These are phyloP conservation scores for Russula foetens DNA, from an alignment of 768 basidiomycete genomes.

Conservation along the genomic window DNA sequence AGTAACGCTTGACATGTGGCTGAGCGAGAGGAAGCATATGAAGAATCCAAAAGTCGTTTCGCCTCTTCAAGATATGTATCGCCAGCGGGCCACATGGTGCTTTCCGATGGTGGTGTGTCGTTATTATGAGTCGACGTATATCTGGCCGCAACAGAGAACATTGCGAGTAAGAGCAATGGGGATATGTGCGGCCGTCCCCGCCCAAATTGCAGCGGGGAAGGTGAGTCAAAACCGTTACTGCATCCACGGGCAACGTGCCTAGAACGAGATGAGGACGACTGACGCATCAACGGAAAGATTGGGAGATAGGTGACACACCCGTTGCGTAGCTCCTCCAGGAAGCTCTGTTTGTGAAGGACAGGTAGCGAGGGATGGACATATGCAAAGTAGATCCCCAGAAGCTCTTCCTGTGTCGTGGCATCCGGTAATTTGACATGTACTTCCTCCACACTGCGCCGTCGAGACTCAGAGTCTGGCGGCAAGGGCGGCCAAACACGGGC, in stretches of 20 bases:
- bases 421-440: slow-evolving; percentile 45
- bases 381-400: slow-evolving; percentile 71
- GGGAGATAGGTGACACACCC: slow-evolving; percentile 26
- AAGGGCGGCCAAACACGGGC: slow-evolving; percentile 84
- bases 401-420: slow-evolving; percentile 49
- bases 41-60: slow-evolving; percentile 53
- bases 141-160: slow-evolving; percentile 78
- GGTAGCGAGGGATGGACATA: slow-evolving; percentile 78
- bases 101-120: slow-evolving; percentile 34
- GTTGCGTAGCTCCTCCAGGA: slow-evolving; percentile 48
- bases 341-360: slow-evolving; percentile 61
- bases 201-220: slow-evolving; percentile 31
- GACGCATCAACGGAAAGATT: neutral
- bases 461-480: slow-evolving; percentile 24
- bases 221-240: slow-evolving; percentile 21
- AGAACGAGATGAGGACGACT: neutral
- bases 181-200: slow-evolving; percentile 43
- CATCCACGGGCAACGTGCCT: slow-evolving; percentile 23
- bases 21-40: slow-evolving; percentile 64
- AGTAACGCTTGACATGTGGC: slow-evolving; percentile 74
- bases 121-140: slow-evolving; percentile 36
- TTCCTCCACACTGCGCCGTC: slow-evolving; percentile 33
- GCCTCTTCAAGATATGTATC: slow-evolving; percentile 64
- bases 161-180: slow-evolving; percentile 65
- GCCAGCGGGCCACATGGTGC: slow-evolving; percentile 76